Percentiles rank a stretch among this genome's conserved stretches.
These are phyloP conservation scores for Sugiyamaella floridensis DNA, from an alignment of 805 yeast species.

Conservation along the genomic window DNA sequence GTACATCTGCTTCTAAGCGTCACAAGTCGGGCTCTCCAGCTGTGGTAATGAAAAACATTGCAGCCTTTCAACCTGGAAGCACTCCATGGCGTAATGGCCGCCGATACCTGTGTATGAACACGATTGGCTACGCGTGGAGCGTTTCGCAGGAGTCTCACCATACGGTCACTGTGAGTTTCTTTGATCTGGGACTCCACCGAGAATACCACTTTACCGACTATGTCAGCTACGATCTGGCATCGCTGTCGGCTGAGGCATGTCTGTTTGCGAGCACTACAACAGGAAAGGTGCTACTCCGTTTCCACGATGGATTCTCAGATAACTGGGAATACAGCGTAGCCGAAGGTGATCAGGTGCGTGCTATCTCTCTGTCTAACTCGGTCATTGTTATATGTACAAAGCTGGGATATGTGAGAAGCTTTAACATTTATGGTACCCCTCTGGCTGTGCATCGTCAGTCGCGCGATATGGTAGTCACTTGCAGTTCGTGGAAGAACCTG, in stretches of 20 bases:
- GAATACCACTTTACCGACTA: conserved; percentile 84
- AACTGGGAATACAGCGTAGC: conserved; percentile 53
- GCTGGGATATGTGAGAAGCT: conserved; percentile 65
- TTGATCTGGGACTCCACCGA: conserved; percentile 64
- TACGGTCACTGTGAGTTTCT: conserved; percentile 80
- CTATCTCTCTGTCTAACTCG: conserved; percentile 59
- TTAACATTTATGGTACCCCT: conserved; percentile 68
- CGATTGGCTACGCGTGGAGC: conserved; percentile 75
- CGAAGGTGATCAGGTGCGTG: conserved; percentile 54
- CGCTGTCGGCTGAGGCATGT: conserved; percentile 60
- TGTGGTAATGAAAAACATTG: background rate
- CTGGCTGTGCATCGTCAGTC: conserved; percentile 51
- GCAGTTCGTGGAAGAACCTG: conserved; percentile 54
- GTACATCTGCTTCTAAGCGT: conserved; percentile 18
- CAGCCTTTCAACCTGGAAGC: conserved; percentile 78
- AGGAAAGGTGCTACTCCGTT: conserved; percentile 49
- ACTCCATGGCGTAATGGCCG: conserved; percentile 74
- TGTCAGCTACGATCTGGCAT: conserved; percentile 64
- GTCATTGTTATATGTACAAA: conserved; percentile 65
- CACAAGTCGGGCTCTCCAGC: background rate
- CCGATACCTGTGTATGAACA: conserved; percentile 73
- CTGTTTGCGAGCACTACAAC: conserved; percentile 48
- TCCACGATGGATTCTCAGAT: conserved; percentile 56
- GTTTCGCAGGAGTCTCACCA: conserved; percentile 53
- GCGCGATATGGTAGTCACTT: conserved; percentile 63